Evolutionary conservation across 139 green algal genomes (phyloP).

Genomic region (Tetraselmis chui): DNA sequence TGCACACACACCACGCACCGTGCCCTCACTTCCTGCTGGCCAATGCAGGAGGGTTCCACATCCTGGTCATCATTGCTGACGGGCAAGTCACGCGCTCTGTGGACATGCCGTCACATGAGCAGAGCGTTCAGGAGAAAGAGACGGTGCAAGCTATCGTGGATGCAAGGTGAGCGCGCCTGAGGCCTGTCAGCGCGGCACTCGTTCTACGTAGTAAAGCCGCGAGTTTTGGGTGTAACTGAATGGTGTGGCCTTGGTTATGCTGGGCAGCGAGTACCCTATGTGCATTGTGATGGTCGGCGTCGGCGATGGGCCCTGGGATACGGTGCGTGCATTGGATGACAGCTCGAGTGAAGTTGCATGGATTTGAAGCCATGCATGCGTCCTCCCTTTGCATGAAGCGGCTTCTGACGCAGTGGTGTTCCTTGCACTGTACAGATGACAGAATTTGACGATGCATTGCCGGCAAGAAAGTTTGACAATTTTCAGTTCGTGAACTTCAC

Average conservation of each 20-base stretch:
- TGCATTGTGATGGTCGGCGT: constrained; percentile 73
- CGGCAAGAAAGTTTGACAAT: constrained; percentile 24
- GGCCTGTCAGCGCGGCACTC: too few relatives aligned
- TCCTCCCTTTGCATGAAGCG: too few relatives aligned
- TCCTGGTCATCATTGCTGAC: constrained; percentile 44
- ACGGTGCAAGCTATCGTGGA: constrained; percentile 3
- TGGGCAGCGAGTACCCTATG: constrained; percentile 45
- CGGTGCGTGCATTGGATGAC: too few relatives aligned
- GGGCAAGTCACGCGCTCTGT: constrained; percentile 14
- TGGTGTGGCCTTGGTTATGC: too few relatives aligned
- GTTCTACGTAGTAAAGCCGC: too few relatives aligned
- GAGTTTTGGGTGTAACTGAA: too few relatives aligned
- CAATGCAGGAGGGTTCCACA: constrained; percentile 41
- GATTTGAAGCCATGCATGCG: too few relatives aligned
- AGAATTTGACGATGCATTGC: constrained; percentile 66
- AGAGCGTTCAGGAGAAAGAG: constrained; percentile 12
- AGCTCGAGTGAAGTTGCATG: too few relatives aligned
- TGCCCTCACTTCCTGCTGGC: constrained; percentile 3
- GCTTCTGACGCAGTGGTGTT: too few relatives aligned
- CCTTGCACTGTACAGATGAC: too few relatives aligned
- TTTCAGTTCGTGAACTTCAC: constrained; percentile 72
- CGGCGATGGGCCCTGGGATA: constrained; percentile 67
- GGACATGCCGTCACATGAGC: not conserved
- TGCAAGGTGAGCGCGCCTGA: not conserved
- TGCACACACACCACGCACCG: not conserved